phyloP scores from a whole-genome alignment of 495 filamentous ascomycete genomes.

The Aspergillus bertholletiae region DNA sequence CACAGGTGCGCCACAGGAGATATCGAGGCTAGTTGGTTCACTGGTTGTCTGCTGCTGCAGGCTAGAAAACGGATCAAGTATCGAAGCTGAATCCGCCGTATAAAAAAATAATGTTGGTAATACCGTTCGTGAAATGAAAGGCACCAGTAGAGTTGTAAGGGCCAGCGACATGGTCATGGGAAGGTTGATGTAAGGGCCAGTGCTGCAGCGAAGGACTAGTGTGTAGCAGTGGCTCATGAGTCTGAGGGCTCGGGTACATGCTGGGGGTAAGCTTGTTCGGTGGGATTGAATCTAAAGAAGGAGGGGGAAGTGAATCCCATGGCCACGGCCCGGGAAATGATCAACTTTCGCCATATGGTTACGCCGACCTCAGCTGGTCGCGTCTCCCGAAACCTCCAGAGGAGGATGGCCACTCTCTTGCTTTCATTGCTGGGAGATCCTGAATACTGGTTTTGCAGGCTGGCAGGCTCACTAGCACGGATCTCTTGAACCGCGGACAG shows the following conservation, averaged over 20 bases:
- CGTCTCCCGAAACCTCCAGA: constrained; percentile 53
- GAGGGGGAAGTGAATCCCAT: constrained; percentile 37
- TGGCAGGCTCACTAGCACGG: constrained; percentile 33
- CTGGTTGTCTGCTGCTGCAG: constrained; percentile 32
- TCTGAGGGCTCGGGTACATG: constrained; percentile 33
- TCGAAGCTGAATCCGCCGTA: constrained; percentile 37
- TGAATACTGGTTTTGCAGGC: constrained; percentile 29
- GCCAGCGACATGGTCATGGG: constrained; percentile 39
- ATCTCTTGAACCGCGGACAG: constrained; percentile 53
- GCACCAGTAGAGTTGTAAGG: constrained; percentile 32
- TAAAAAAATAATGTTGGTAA: constrained; percentile 36
- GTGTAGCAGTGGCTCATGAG: constrained; percentile 32
- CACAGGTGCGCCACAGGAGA: constrained; percentile 27
- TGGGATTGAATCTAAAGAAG: constrained; percentile 39
- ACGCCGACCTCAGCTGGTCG: constrained; percentile 41
- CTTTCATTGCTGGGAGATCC: constrained; percentile 29
- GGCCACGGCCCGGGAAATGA: constrained; percentile 32
- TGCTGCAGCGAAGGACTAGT: constrained; percentile 26
- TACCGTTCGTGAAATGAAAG: constrained; percentile 36
- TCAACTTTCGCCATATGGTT: constrained; percentile 52
- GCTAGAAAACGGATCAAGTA: constrained; percentile 36
- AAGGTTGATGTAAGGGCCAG: constrained; percentile 36
- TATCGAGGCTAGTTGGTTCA: constrained; percentile 28
- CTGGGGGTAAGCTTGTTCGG: constrained; percentile 31
- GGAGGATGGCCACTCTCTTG: constrained; percentile 46